Evolutionary conservation across 768 basidiomycete species (phyloP), one percentile per base, ranked within the genome.

Genomic region (Rhizopogon vesiculosus): DNA sequence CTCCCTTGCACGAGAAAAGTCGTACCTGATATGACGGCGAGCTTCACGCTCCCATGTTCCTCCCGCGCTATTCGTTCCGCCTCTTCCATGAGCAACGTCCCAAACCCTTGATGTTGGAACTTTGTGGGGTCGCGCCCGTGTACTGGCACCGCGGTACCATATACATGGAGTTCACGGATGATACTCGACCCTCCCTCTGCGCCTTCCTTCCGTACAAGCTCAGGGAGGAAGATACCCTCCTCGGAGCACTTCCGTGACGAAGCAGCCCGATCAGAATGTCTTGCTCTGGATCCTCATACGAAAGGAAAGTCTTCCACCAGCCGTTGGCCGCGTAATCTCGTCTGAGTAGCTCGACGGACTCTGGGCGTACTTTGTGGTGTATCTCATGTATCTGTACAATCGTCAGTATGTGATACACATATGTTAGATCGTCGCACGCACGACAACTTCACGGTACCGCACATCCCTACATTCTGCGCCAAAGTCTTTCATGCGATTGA

Each of bases 301-400:
- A 96, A 5, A 99, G 75, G 82, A 99, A 99, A 1, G 97, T 98
- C 74, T 99, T 97, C 97, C 97, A 99, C 45, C 97, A 95, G 6
- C 95, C 96, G 66, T 98, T 99, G 31, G 97, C 97, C 3, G 89
- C 76, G 70, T 99, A 99, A 69, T 99, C 97, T 41, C 97, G 81
- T 56, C 97, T 83, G 35, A 99, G 84, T 4, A 99, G 85, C 71
- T 99, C 97, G 51, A 97, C 90, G 15, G 91, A 89, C 69, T 96
- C 91, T 56, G 95, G 95, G 19, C 94, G 85, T 45, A 98, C 92
- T 74, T 96, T 95, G 76, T 97, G 88, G 68, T 99, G 97, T 46
- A 99, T 98, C 72, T 99, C 97, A 71, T 98, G 94, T 56, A 98
- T 91, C 93, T 96, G 63, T 18, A 59, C 48, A 51, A 52, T 54